phyloP scores from a whole-genome alignment of 2,329 filamentous ascomycete species.

The Claviceps monticola region DNA sequence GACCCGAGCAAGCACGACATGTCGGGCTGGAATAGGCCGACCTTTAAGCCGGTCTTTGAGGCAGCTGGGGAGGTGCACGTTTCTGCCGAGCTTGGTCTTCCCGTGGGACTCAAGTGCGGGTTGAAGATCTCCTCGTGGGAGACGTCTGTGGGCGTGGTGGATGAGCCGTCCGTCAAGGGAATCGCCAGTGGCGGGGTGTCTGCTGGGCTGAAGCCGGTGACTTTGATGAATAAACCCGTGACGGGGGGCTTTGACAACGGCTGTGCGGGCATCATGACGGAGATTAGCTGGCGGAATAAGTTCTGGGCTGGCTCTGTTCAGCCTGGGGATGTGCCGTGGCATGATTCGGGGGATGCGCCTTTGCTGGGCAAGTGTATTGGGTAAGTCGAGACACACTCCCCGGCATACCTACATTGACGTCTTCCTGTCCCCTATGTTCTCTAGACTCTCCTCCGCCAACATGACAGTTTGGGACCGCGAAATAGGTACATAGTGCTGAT shows the following conservation, averaged over 20 bases:
- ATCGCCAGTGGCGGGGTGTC: conserved; percentile 10
- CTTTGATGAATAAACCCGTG: background rate
- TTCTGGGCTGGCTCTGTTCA: conserved; percentile 11
- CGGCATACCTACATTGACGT: too few species aligned
- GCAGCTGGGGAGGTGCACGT: conserved; percentile 14
- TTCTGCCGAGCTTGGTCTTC: conserved; percentile 15
- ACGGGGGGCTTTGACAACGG: conserved; percentile 10
- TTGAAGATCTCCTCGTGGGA: conserved; percentile 12
- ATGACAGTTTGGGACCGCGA: too few species aligned
- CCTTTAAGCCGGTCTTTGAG: conserved; percentile 17
- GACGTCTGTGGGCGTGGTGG: conserved; percentile 11
- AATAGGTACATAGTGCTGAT: too few species aligned
- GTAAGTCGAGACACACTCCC: conserved; percentile 7
- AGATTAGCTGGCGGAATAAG: conserved; percentile 16
- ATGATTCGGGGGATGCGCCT: conserved; percentile 12
- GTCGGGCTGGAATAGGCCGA: conserved; percentile 12
- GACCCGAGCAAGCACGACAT: conserved; percentile 9
- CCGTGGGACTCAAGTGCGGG: conserved; percentile 14
- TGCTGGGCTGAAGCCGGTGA: conserved; percentile 3
- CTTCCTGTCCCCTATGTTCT: too few species aligned
- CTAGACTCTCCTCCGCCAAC: too few species aligned
- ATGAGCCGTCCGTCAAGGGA: conserved; percentile 16
- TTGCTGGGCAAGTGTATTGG: conserved; percentile 12
- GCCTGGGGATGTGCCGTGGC: conserved; percentile 6
- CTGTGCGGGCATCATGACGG: conserved; percentile 15